These are phyloP conservation scores for Elongisporangium anandrum DNA, from an alignment of 352 stramenopile genomes.

Conservation along the genomic window DNA sequence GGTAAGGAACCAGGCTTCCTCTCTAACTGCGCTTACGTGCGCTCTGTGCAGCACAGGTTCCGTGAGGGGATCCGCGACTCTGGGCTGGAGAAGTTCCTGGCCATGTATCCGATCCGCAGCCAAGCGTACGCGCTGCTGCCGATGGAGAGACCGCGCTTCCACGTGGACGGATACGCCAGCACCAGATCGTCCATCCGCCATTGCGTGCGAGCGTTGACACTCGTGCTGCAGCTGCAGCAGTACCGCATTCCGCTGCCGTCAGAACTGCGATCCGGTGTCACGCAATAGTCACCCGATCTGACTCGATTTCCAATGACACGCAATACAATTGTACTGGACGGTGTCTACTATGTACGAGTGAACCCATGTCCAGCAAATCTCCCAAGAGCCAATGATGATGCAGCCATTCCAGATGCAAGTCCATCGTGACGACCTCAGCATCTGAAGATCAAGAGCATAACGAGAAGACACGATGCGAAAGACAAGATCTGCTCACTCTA, in stretches of 20 bases:
- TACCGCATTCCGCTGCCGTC: neutral
- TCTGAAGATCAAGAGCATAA: neutral
- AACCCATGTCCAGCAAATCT: neutral
- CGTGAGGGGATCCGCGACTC: constrained; percentile 1
- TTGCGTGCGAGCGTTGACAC: constrained; percentile 5
- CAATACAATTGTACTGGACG: neutral
- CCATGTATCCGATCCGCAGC: constrained; percentile 6
- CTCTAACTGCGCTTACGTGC: constrained; percentile 1
- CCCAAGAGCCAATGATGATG: neutral
- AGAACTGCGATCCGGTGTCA: neutral
- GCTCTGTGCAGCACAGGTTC: constrained; percentile 4
- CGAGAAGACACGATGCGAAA: neutral
- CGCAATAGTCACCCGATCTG: neutral
- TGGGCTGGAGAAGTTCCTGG: constrained; percentile 6
- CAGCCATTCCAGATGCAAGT: neutral
- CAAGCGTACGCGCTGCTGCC: constrained; percentile 4
- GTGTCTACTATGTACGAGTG: neutral
- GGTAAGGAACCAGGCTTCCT: neutral
- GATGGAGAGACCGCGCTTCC: neutral
- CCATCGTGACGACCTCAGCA: too few relatives aligned
- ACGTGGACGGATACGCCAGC: constrained; percentile 10
- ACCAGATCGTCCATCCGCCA: constrained; percentile 1
- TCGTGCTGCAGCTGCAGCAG: constrained; percentile 2
- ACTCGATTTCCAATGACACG: neutral
- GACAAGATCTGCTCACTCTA: neutral